Evolutionary conservation across 495 filamentous ascomycete species (phyloP).

Genomic region (Aspergillus carlsbadensis): DNA sequence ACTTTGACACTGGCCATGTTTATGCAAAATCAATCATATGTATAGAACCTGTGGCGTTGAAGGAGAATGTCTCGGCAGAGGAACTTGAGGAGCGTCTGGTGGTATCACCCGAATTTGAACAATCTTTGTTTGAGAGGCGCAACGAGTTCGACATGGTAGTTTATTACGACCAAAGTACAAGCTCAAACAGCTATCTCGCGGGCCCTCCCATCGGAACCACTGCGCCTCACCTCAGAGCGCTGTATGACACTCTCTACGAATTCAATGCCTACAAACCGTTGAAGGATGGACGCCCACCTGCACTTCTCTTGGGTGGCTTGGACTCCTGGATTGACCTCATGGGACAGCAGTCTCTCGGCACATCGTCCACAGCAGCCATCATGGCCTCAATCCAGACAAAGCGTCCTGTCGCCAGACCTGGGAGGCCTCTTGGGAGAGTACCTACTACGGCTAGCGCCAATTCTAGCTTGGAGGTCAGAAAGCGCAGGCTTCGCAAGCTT

Average conservation of each 20-base stretch:
- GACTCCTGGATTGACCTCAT: slow-evolving; percentile 81
- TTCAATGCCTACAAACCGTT: slow-evolving; percentile 78
- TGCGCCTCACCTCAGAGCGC: slow-evolving; percentile 60
- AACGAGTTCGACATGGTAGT: slow-evolving; percentile 83
- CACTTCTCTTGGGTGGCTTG: slow-evolving; percentile 77
- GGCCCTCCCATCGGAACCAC: slow-evolving; percentile 47
- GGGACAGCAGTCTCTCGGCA: slow-evolving; percentile 64
- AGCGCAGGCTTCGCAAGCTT: slow-evolving; percentile 55
- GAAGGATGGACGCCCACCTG: slow-evolving; percentile 60
- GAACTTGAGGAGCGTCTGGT: slow-evolving; percentile 81
- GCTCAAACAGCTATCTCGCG: slow-evolving; percentile 51
- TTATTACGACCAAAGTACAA: slow-evolving; percentile 78
- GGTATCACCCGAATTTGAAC: slow-evolving; percentile 73
- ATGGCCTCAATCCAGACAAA: slow-evolving; percentile 45
- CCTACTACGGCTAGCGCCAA: slow-evolving; percentile 53
- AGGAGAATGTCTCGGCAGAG: slow-evolving; percentile 78
- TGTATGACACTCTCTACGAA: slow-evolving; percentile 77
- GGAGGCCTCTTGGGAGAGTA: slow-evolving; percentile 50
- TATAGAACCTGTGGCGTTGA: slow-evolving; percentile 78
- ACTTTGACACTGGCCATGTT: slow-evolving; percentile 88
- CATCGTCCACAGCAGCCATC: slow-evolving; percentile 53
- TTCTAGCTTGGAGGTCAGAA: slow-evolving; percentile 53
- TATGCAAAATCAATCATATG: slow-evolving; percentile 79
- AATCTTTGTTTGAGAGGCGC: slow-evolving; percentile 68
- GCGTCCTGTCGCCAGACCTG: slow-evolving; percentile 35